Conservation (phyloP, 2,329 filamentous ascomycete species). For the Blastomyces percursus region DNA sequence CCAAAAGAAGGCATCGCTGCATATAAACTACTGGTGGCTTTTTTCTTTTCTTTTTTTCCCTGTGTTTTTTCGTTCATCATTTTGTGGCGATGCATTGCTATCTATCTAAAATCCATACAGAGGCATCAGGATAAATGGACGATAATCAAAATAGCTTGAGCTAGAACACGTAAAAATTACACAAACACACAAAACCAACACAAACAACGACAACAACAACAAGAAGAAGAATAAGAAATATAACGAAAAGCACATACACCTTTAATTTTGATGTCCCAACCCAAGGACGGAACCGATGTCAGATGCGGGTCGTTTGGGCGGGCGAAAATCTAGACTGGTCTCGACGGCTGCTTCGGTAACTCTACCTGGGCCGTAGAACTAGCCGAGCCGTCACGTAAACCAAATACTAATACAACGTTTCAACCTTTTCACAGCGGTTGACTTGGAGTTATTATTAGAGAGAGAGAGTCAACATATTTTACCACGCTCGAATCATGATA, state of each 20-base stretch:
- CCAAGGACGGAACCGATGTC: not conserved
- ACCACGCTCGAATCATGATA: too few species aligned
- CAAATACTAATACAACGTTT: not conserved
- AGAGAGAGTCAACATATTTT: too few species aligned
- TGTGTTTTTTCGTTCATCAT: too few species aligned
- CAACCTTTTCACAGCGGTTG: too few species aligned
- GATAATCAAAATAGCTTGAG: too few species aligned
- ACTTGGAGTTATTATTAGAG: too few species aligned
- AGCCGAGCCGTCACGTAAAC: not conserved
- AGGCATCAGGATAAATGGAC: too few species aligned
- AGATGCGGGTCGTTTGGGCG: not conserved
- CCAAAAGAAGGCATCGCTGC: not conserved
- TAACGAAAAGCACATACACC: too few species aligned
- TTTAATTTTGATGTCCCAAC: not conserved
- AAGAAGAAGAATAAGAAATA: not conserved
- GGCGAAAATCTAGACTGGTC: slow-evolving; percentile 1
- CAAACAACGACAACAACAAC: not conserved
- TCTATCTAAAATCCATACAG: too few species aligned
- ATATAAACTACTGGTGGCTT: too few species aligned
- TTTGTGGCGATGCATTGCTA: too few species aligned
- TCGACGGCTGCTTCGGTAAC: not conserved
- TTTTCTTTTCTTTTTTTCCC: too few species aligned
- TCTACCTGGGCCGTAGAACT: not conserved
- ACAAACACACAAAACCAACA: not conserved
- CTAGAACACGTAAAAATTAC: not conserved